Conservation (phyloP, 2,329 filamentous ascomycete species). For the Aspergillus sclerotialis region DNA sequence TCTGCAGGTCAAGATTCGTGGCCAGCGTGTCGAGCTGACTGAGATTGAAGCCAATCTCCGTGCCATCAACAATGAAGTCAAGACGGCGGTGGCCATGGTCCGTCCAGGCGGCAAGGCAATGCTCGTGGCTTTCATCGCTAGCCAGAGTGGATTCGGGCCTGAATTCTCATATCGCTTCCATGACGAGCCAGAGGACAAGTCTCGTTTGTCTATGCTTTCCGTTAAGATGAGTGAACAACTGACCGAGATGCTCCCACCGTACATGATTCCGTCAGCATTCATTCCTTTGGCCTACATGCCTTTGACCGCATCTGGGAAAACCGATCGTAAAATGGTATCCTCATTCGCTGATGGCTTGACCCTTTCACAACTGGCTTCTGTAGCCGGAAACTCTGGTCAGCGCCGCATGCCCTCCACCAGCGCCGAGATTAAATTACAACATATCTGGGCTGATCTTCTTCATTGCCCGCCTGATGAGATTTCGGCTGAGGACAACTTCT, state of each 20-base stretch:
- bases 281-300: slow-evolving; percentile 34
- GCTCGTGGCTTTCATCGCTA: slow-evolving; percentile 10
- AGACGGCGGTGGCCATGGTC: slow-evolving; percentile 37
- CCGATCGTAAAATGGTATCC: slow-evolving; percentile 22
- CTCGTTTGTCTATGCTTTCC: slow-evolving; percentile 4
- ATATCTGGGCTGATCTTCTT: background rate
- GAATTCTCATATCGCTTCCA: slow-evolving; percentile 6
- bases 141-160: slow-evolving; percentile 7
- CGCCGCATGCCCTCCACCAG: slow-evolving; percentile 1
- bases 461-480: background rate
- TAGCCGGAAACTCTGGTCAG: background rate
- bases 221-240: slow-evolving; percentile 8
- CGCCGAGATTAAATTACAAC: background rate
- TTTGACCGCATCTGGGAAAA: slow-evolving; percentile 32
- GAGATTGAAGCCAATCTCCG: slow-evolving; percentile 5
- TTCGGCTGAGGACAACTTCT: background rate
- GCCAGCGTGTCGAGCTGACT: slow-evolving; percentile 5
- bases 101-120: slow-evolving; percentile 6
- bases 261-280: slow-evolving; percentile 31
- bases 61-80: slow-evolving; percentile 28
- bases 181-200: slow-evolving; percentile 3
- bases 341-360: background rate
- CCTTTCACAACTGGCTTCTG: background rate
- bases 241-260: slow-evolving; percentile 13
- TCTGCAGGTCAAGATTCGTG: slow-evolving; percentile 5